Base-by-base conservation (phyloP, 2,329 filamentous ascomycete species). In the Pezicula rhizophila region DNA sequence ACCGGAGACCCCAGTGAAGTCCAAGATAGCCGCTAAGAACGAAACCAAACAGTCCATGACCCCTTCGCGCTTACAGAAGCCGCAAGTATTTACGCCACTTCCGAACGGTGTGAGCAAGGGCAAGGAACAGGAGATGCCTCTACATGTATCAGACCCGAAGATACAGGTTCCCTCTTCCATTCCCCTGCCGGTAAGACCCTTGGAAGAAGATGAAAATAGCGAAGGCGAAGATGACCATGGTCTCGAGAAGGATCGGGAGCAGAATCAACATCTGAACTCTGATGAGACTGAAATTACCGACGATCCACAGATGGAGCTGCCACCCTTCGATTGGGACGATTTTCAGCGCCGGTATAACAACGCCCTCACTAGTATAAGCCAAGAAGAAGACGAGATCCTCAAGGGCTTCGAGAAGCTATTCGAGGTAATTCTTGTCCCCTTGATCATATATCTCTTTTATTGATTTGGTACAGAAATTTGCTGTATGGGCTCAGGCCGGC, bases 401-500 rank as follows among this genome's bases (percentile, higher is more conserved):
- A 73, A 79, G 17, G 84, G 91, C 53, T 89, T 86, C 54, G 74
- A 82, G 14, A 68, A 73, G 38, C 71, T 91, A n/a, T 67, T 85
- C 84, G 68, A 48, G 64, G 56, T 52, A 18, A n/a, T 33, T 37
- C 3, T 8, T 18, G 14, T n/a, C 15, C 15, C 12, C 11, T 26
- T 37, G 40, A 8, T 47, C 34, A 49, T 20, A 34, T 35, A 11
- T 6, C 33, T 55, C 12, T 6, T 33, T 55, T 48, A 54, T 54
- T 51, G 12, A 58, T 47, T 46, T 46, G 14, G 42, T 37, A 23
- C 55, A 95, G 89, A 87, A 86, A 64, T 95, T 95, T 65, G 77
- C 77, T 50, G 70, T 83, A 33, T 96, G 91, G 90, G 86, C 87
- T 20, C 75, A 84, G 17, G 80, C 86, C 11, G 85, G 86, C 1